phyloP scores from a whole-genome alignment of 345 rosid genomes.

The Aquilaria sinensis region DNA sequence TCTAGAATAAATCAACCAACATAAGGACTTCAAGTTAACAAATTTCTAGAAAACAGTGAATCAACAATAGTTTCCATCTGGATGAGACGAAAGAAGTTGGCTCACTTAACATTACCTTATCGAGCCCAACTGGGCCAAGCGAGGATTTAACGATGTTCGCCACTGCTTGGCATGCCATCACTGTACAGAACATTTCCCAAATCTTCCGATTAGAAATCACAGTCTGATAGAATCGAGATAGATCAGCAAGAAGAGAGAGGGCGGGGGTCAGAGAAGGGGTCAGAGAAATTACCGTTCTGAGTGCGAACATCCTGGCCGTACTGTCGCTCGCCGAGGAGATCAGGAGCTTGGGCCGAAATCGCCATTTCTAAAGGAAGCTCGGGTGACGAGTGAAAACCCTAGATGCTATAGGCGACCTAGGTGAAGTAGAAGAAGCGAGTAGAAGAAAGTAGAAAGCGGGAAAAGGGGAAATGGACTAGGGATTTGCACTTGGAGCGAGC shows the following conservation, averaged over 20 bases:
- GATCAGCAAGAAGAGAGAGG: neutral
- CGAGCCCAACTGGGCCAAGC: conserved; percentile 96
- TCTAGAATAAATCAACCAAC: conserved; percentile 31
- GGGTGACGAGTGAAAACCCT: conserved; percentile 12
- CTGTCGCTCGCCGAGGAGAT: conserved; percentile 89
- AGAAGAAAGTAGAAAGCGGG: too few relatives aligned
- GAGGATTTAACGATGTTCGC: conserved; percentile 95
- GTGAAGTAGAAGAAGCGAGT: too few relatives aligned
- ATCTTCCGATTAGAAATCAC: neutral
- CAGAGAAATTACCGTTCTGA: conserved; percentile 58
- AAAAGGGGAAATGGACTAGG: too few relatives aligned
- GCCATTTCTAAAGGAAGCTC: conserved; percentile 34
- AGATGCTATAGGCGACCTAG: conserved; percentile 20
- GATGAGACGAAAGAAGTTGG: neutral
- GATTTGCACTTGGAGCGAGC: too few relatives aligned
- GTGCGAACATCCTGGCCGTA: conserved; percentile 96
- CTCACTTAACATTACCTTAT: conserved; percentile 47
- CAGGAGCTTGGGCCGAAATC: conserved; percentile 54
- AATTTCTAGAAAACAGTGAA: neutral
- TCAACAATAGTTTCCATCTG: too few relatives aligned
- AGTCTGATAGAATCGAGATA: neutral
- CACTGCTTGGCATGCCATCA: conserved; percentile 92
- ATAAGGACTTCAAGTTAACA: conserved; percentile 3
- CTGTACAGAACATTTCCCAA: conserved; percentile 26
- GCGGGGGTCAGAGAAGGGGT: neutral